Conservation (phyloP, 2,329 filamentous ascomycete species). For the Pseudogymnoascus sp. region DNA sequence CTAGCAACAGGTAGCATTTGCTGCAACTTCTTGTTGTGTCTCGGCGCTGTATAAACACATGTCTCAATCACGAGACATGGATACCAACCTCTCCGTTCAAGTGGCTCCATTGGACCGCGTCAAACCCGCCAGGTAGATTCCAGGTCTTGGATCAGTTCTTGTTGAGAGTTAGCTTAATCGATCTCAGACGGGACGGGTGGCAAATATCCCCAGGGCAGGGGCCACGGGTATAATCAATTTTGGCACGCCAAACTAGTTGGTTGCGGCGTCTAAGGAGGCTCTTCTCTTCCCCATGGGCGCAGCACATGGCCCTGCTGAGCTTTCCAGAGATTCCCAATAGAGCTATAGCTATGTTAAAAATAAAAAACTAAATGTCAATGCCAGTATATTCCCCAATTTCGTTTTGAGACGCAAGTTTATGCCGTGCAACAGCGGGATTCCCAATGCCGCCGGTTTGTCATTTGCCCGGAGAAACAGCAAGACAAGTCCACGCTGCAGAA, state of each 20-base stretch:
- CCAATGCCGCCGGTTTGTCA: neutral
- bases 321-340: neutral
- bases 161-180: neutral
- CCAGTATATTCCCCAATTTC: neutral
- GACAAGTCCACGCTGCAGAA: neutral
- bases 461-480: neutral
- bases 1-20: neutral
- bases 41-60: neutral
- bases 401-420: neutral
- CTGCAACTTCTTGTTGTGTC: neutral
- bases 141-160: neutral
- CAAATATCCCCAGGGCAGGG: too few relatives aligned
- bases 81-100: neutral
- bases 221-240: neutral
- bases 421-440: neutral
- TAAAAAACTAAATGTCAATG: neutral
- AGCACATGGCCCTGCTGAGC: neutral
- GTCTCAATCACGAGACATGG: neutral
- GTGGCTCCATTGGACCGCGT: neutral
- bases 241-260: neutral
- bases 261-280: neutral
- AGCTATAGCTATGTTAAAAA: neutral
- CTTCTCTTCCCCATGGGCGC: neutral
- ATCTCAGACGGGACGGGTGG: neutral
- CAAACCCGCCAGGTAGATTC: neutral